Percentiles rank a stretch among this genome's conserved stretches.
Evolutionary conservation across 2,329 filamentous ascomycete species (phyloP).

Genomic region (Sporothrix mexicana): DNA sequence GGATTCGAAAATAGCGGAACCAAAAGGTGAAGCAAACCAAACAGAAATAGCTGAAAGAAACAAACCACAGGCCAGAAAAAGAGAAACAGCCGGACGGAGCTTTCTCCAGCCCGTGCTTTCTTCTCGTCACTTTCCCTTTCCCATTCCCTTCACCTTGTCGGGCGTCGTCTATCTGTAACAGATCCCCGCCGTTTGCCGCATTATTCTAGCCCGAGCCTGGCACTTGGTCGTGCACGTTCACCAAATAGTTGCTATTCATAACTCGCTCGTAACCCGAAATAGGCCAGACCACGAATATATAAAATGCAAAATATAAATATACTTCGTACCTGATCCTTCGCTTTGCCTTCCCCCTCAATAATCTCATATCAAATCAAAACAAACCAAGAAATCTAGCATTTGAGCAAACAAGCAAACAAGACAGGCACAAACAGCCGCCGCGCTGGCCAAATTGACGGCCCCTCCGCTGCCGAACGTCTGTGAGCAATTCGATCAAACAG

Average conservation of each 20-base stretch:
- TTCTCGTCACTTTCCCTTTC: not conserved
- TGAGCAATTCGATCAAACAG: slow-evolving; percentile 18
- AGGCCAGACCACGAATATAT: not conserved
- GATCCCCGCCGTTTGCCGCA: slow-evolving; percentile 10
- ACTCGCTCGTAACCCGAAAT: slow-evolving; percentile 17
- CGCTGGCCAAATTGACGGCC: not conserved
- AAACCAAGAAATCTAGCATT: not conserved
- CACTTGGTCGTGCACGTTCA: not conserved
- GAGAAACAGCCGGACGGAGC: not conserved
- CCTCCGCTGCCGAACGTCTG: slow-evolving; percentile 17
- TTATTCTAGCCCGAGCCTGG: not conserved
- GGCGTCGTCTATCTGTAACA: slow-evolving; percentile 27
- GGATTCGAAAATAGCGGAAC: not conserved
- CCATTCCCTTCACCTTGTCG: slow-evolving; percentile 12
- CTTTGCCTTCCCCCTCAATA: not conserved
- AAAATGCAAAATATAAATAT: too few species aligned
- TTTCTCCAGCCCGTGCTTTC: slow-evolving; percentile 11
- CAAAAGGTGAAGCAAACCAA: not conserved
- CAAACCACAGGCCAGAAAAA: not conserved
- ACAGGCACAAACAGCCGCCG: slow-evolving; percentile 13
- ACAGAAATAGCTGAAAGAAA: not conserved
- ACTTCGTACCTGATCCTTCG: not conserved
- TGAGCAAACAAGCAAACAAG: not conserved
- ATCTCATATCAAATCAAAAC: not conserved
- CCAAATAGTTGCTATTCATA: not conserved